Evolutionary conservation across 2,329 filamentous ascomycete genomes (phyloP).

Genomic region (Calonectria pteridis): DNA sequence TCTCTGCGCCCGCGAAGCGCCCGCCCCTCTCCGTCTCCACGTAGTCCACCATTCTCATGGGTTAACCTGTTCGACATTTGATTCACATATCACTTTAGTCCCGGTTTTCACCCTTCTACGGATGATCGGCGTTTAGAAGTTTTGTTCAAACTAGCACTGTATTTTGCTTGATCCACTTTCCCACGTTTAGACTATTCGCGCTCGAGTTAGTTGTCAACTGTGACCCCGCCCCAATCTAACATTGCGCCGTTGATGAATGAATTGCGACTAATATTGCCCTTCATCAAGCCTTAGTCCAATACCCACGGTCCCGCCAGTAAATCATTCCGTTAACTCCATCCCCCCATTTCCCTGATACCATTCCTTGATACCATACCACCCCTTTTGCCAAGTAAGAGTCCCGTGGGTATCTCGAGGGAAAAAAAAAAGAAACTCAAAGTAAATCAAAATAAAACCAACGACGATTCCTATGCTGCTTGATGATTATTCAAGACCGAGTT

Average conservation of each 20-base stretch:
- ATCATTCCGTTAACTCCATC: background rate
- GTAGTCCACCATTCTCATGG: conserved; percentile 12
- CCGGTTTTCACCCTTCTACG: background rate
- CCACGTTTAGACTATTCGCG: background rate
- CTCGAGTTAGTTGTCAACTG: background rate
- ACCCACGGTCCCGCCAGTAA: background rate
- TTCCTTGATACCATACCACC: background rate
- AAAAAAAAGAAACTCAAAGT: background rate
- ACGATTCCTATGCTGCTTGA: background rate
- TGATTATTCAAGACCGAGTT: background rate
- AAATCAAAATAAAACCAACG: conserved; percentile 26
- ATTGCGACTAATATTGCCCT: background rate
- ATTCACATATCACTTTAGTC: background rate
- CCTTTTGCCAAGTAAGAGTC: background rate
- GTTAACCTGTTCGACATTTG: background rate
- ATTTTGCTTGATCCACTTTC: background rate
- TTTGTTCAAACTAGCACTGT: background rate
- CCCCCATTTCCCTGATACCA: background rate
- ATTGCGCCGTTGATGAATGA: background rate
- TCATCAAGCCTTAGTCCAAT: background rate
- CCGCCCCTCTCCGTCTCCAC: background rate
- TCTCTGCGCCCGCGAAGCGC: conserved; percentile 15
- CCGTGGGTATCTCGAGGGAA: background rate
- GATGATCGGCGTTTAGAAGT: conserved; percentile 5
- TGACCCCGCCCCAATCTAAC: background rate